Evolutionary conservation across 106 monocot species (phyloP), one percentile per base, ranked within the genome.

Genomic region (Acorus calamus): DNA sequence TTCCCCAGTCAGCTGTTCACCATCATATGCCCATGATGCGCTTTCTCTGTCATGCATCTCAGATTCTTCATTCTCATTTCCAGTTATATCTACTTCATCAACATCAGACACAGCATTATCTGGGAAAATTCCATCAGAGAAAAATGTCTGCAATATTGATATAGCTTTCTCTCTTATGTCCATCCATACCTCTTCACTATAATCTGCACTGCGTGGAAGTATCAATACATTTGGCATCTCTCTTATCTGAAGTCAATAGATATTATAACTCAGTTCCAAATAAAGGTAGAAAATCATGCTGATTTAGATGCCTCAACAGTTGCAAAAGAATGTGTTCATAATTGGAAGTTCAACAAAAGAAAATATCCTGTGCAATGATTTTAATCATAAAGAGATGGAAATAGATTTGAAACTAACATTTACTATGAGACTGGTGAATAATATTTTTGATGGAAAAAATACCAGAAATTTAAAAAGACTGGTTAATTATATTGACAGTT

Each of bases 151-250:
- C 59, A 98, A 52, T 60, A 92, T 73, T 8, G 87, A 66, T 42
- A 92, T 77, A 64, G 92, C 76, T 73, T 98, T 98, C 64, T 88
- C 98, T 63, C 98, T 76, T 67, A 98, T 88, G 66, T 92, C 98
- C 85, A 98, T 83, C 98, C 98, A 88, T 9, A 84, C 98, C 77
- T 98, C 98, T 81, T 92, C 98, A 81, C 98, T 98, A 50, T 98
- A 98, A 42, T 98, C 98, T 49, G 98, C 98, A 71, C 98, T 98
- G 50, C 83, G 54, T 49, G 92, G 98, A 58, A 98, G 92, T 74
- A 98, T 88, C 64, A 98, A 73, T 48, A 98, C 92, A 82, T 98
- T 98, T 53, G 98, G 92, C 92, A 98, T 92, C 74, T 98, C 98
- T 44, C 88, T 83, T 47, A 98, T 85, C 98, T 98, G 79, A 64